Percentiles rank a stretch among this genome's conserved stretches.
Conservation (phyloP, 2,329 filamentous ascomycete genomes). For the Aspergillus terreus region DNA sequence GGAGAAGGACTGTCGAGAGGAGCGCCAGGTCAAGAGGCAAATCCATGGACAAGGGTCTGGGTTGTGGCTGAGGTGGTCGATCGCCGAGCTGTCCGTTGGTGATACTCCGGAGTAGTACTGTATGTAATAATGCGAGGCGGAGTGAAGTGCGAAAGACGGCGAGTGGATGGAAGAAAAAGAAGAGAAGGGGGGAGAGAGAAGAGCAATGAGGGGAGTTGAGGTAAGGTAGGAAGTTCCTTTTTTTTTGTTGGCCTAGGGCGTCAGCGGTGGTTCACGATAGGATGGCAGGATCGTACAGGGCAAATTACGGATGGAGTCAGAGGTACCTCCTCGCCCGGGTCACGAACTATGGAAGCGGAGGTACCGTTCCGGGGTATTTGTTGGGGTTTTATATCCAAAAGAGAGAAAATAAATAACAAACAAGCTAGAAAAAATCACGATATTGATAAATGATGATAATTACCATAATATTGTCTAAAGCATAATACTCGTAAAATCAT, state of each 20-base stretch:
- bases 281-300: background rate
- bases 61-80: slow-evolving; percentile 13
- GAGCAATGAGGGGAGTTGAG: background rate
- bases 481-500: too few relatives aligned
- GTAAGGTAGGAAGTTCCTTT: background rate
- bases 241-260: background rate
- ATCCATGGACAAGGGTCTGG: slow-evolving; percentile 20
- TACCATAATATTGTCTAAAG: too few relatives aligned
- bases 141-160: background rate
- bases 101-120: background rate
- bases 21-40: slow-evolving; percentile 14
- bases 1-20: slow-evolving; percentile 13
- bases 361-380: background rate
- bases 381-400: too few relatives aligned
- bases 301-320: background rate
- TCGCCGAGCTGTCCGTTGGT: slow-evolving; percentile 3
- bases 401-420: too few relatives aligned
- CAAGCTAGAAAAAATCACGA: too few relatives aligned
- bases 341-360: background rate
- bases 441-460: too few relatives aligned
- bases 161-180: background rate
- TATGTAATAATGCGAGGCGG: slow-evolving; percentile 2
- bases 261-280: slow-evolving; percentile 1
- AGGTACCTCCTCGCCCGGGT: background rate
- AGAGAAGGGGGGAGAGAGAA: background rate